Evolutionary conservation across 192 early-diverging fungal genomes (phyloP), one percentile per base, ranked within the genome.

Genomic region (Glomus cerebriforme): DNA sequence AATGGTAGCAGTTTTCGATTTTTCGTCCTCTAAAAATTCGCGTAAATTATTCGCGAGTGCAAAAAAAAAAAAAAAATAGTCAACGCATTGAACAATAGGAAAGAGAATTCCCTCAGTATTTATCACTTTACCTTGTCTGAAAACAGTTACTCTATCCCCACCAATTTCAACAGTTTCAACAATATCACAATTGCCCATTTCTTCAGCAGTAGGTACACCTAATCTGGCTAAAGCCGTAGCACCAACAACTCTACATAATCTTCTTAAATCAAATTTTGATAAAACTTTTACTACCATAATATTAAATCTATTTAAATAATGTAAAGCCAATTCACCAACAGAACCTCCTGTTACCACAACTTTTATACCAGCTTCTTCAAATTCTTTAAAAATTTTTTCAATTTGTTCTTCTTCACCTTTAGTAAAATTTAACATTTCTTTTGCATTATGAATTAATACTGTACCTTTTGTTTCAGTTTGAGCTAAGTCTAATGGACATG

Each of bases 401-500:
- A 99, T 88, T 79, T 95, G 93, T 76, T 88, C 87, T 85, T 99
- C 97, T 85, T 99, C 97, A 72, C 93, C 97, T 85, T 96, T 96
- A 66, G 92, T 94, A 85, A 98, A 99, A 82, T 94, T 92, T 32
- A 98, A 88, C 97, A 99, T 98, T 83, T 98, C 97, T 68, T 89
- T 85, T 60, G 97, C 97, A 83, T 93, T 97, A 81, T 96, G 93
- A 84, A 99, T 95, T 83, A 99, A 88, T 63, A 99, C 97, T 22
- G 97, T 99, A 67, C 97, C 97, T 92, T 99, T 99, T 59, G 97
- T 99, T 84, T 99, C 97, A 34, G 97, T 99, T 84, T 96, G 91
- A 9, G 93, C 86, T 66, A 96, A 91, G 83, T 99, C 97, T 65
- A 99, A 88, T 12, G 95, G 91, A 84, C 95, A 99, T 19, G 94